Percentiles rank a stretch among this genome's conserved stretches.
phyloP scores from a whole-genome alignment of 2,329 filamentous ascomycete genomes.

The Neofusicoccum laricinum region DNA sequence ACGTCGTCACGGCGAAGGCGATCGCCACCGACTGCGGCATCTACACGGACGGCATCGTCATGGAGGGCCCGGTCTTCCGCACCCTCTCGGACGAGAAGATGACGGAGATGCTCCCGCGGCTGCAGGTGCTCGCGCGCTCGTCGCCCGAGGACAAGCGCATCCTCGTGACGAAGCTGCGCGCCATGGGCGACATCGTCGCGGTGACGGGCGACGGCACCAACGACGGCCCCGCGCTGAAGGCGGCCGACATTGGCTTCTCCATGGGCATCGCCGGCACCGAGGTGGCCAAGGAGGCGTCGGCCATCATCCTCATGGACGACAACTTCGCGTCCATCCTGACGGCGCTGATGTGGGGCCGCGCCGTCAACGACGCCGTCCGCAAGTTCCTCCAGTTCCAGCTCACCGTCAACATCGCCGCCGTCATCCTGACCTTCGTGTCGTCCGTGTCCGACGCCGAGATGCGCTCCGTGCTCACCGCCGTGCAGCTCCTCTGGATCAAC shows the following conservation, averaged over 20 bases:
- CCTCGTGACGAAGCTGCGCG: constrained; percentile 57
- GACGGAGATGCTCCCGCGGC: constrained; percentile 52
- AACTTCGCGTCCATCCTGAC: constrained; percentile 86
- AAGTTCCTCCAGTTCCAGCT: constrained; percentile 64
- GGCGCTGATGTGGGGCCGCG: constrained; percentile 71
- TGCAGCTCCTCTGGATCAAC: constrained; percentile 91
- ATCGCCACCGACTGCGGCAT: constrained; percentile 80
- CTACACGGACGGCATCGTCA: constrained; percentile 63
- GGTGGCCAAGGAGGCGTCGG: constrained; percentile 80
- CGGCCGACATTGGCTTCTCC: constrained; percentile 78
- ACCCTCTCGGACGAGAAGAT: constrained; percentile 59
- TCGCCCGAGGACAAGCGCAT: constrained; percentile 76
- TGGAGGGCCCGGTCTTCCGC: constrained; percentile 77
- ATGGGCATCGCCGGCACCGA: constrained; percentile 84
- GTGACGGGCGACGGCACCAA: constrained; percentile 84
- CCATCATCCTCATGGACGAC: constrained; percentile 84
- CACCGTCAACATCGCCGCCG: constrained; percentile 78
- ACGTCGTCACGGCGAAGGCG: constrained; percentile 73
- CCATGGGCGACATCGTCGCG: constrained; percentile 64
- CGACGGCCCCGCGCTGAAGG: constrained; percentile 76
- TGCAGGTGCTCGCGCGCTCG: constrained; percentile 70
- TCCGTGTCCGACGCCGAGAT: constrained; percentile 70
- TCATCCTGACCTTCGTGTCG: constrained; percentile 75
- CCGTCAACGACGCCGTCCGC: constrained; percentile 43
- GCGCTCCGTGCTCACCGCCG: constrained; percentile 75